Conservation (phyloP, 208 protist genomes). For the Herpetomonas tarakana region DNA sequence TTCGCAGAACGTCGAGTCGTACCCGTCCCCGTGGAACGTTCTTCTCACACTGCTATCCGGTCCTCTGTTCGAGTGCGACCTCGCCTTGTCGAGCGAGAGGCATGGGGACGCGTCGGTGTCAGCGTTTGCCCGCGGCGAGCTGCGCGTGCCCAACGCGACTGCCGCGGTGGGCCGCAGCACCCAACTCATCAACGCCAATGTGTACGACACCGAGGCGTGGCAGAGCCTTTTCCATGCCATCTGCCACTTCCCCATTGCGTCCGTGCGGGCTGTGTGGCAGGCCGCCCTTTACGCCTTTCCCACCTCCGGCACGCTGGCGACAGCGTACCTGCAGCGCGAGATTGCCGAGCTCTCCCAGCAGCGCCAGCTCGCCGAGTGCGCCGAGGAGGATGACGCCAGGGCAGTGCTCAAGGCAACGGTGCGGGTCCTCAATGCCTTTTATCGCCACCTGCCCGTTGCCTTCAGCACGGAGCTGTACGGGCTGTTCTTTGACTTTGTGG, state of each 20-base stretch:
- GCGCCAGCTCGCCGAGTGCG: conserved; percentile 42
- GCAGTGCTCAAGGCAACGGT: conserved; percentile 55
- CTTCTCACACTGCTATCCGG: conserved; percentile 45
- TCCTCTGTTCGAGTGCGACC: conserved; percentile 19
- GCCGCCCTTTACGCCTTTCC: conserved; percentile 74
- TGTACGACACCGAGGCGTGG: conserved; percentile 66
- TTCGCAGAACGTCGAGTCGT: conserved; percentile 38
- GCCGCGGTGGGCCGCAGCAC: conserved; percentile 31
- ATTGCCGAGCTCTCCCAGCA: conserved; percentile 38
- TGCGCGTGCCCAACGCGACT: conserved; percentile 66
- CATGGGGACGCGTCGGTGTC: background rate
- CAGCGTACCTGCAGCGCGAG: conserved; percentile 56
- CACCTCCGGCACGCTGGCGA: conserved; percentile 47
- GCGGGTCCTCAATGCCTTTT: conserved; percentile 75
- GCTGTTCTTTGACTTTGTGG: conserved; percentile 68
- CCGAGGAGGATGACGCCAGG: conserved; percentile 54
- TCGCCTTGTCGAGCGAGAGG: conserved; percentile 1
- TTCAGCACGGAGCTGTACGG: conserved; percentile 73
- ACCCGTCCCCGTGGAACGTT: conserved; percentile 78
- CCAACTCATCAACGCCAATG: conserved; percentile 46
- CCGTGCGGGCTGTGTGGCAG: conserved; percentile 65
- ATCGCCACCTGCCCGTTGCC: conserved; percentile 67
- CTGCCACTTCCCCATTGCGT: conserved; percentile 59
- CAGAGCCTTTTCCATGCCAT: conserved; percentile 51
- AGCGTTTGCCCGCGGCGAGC: conserved; percentile 16